Base-by-base conservation (phyloP, 306 rosid genomes). In the Rosa persica region DNA sequence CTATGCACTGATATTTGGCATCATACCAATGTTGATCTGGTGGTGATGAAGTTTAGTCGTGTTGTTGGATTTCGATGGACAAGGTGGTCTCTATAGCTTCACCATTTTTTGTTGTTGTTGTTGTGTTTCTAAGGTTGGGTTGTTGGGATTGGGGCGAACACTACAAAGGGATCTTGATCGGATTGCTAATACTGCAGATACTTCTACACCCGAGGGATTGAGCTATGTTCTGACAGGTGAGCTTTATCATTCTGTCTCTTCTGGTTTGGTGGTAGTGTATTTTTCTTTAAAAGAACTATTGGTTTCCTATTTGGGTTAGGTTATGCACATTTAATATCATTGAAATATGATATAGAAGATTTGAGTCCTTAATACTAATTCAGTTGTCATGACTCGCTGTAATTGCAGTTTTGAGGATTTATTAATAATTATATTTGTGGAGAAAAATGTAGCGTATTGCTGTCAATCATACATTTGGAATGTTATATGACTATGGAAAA, bases 151-250 rank as follows among this genome's bases (percentile, higher is more conserved):
- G 96, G 99, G 88, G 47, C 89, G 98, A 69, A 57, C 84, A 7
- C 96, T 95, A 75, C 99, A 95, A 74, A 87, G 83, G 81, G 99
- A 92, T 91, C 87, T 95, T 78, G 86, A 92, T 86, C 91, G 90
- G 89, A 95, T 95, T 84, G 98, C 99, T 68, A 82, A 84, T 84
- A 89, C 86, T 84, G 99, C 99, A 8, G 98, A 93, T 86, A 93
- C 98, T 47, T 92, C 98, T 76, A 76, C 93, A 77, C 39, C 98
- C 30, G 91, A 84, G 85, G 99, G 99, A 44, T 89, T 95, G 87
- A 83, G 88, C 83, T 95, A 84, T 74, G 88, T 95, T 47, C 79
- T 93, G 90, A 91, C 98, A 86, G 99, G 99, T 95, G 83, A 84
- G 81, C 43, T 79, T 84, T 83, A 79, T 80, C 66, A 65, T 30